These are phyloP conservation scores for Vitis vinifera DNA, from an alignment of 164 flowering plant genomes.

Conservation along the genomic window DNA sequence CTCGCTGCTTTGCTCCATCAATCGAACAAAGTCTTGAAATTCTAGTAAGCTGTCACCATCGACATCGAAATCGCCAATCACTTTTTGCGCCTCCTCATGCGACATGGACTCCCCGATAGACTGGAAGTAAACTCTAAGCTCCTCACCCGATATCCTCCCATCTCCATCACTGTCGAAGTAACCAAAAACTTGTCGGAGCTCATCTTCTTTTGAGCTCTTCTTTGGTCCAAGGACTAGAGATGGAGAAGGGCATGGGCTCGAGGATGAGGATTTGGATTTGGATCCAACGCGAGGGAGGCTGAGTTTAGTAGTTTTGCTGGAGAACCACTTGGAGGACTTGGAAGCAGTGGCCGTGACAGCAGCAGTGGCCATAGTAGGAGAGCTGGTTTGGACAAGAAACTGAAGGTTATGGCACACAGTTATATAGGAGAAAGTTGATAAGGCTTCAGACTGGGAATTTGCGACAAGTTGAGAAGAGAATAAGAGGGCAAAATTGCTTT, in stretches of 20 bases:
- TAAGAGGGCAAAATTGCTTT: background rate
- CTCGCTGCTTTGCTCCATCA: conserved; percentile 35
- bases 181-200: conserved; percentile 47
- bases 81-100: conserved; percentile 44
- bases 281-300: background rate
- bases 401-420: background rate
- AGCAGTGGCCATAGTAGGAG: background rate
- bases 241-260: conserved; percentile 16
- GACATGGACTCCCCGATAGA: conserved; percentile 72
- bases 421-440: background rate
- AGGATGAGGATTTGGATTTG: background rate
- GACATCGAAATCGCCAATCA: conserved; percentile 46
- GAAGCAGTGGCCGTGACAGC: background rate
- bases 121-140: conserved; percentile 50
- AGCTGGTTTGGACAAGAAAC: background rate
- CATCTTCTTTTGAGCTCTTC: conserved; percentile 20
- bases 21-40: conserved; percentile 48
- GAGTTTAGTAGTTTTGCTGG: background rate
- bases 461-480: background rate
- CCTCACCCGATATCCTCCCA: conserved; percentile 65
- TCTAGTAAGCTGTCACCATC: conserved; percentile 63
- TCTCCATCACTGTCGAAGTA: conserved; percentile 66
- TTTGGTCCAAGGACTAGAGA: background rate
- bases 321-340: background rate
- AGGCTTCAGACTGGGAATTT: background rate